Base-by-base conservation (phyloP, 805 yeast genomes). In the Metschnikowia baotianmanensis region DNA sequence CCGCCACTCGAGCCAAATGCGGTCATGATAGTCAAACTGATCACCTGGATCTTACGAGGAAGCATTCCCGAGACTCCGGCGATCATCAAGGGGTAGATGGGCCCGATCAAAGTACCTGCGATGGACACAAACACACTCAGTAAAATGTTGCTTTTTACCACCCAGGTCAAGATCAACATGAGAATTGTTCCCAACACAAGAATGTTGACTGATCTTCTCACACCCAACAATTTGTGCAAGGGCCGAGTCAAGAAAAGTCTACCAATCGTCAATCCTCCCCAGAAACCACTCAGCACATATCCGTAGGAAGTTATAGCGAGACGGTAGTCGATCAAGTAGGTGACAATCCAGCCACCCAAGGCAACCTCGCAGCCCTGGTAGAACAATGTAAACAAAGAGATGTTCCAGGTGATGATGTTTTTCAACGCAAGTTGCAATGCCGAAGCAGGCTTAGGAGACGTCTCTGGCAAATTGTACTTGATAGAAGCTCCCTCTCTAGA, bases 1-100 rank as follows among this genome's bases (percentile, higher is more conserved):
- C 59, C 58, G 6, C 59, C 59, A 18, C 55, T 51, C 12, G 58
- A 48, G 10, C 59, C 61, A 41, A 57, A 57, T 9, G 59, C 58
- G 1, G 58, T 50, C 37, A 51, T 45, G 36, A 56, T 56, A n/a
- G 58, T 56, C 20, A 54, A 38, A n/a, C 53, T 42, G 33, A 53
- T 48, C 22, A 56, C 53, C 36, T 53, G 60, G 30, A 57, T 57
- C 35, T 52, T 54, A 17, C 59, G 37, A 4, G 59, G 59, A 29
- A 57, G 47, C 43, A 54, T 47, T 2, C 42, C 50, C 6, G 54
- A 44, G 9, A 47, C 55, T 10, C 45, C 48, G 5, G 58, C 42
- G 30, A 57, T 43, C 59, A 54, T 47, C 34, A 54, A 43, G 6
- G 60, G 60, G 31, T 57, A 56, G 5, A 47, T 46, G 1, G 59